Base-by-base conservation (phyloP, 345 rosid genomes). In the Euclidium syriacum region DNA sequence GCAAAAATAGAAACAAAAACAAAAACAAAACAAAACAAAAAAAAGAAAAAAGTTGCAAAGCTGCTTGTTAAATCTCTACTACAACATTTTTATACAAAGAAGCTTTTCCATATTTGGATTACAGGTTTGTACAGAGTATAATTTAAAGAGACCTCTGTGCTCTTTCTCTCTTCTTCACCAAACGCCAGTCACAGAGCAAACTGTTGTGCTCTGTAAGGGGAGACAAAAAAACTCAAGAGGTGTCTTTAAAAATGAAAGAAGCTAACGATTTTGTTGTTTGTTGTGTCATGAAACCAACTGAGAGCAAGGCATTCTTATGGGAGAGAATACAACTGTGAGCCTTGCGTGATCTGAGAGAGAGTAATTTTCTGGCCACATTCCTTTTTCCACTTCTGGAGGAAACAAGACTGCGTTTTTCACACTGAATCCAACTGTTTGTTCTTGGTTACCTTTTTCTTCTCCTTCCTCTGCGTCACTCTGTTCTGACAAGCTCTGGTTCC, bases 361-460 rank as follows among this genome's bases (percentile, higher is more conserved):
- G 73, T 85, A 87, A 44, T 85, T 75, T 66, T 85, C 81, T 0
- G 95, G 95, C 91, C 89, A 87, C 62, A 54, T 61, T 51, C 89
- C 95, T 62, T 77, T 81, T 70, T 87, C 95, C 2, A 76, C 91
- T 77, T 85, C 95, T 6, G 85, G 81, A 20, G 95, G 95, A 67
- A 75, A 87, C 19, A 87, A 79, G 23, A 80, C 85, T 19, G 95
- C 95, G 64, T 85, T 77, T 64, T 87, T 83, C 20, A 87, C 89
- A 2, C 78, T 72, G 29, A 87, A 80, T 35, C 95, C 91, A 48
- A 80, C 75, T 6, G 83, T 75, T 70, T 89, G 94, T 71, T 81
- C 77, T 58, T 62, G 73, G 34, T 62, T 51, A n/a, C 71, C 73
- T 64, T 73, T 71, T 1, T 47, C 57, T 52, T 35, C 68, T 18